These are phyloP conservation scores for Pharnaceum exiguum DNA, from an alignment of 148 eudicot genomes.

Conservation along the genomic window DNA sequence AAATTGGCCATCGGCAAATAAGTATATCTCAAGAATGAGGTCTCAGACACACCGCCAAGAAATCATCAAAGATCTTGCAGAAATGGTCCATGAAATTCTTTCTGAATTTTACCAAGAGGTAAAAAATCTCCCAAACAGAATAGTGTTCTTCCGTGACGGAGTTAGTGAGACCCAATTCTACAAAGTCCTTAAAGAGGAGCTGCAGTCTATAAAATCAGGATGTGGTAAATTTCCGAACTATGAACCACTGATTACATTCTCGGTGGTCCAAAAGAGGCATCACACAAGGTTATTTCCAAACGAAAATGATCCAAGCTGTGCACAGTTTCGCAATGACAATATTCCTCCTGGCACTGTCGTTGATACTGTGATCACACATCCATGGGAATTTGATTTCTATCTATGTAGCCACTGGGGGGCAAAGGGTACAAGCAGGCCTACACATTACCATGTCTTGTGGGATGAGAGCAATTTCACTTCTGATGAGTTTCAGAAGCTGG, in stretches of 20 bases:
- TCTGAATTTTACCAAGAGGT: constrained; percentile 53
- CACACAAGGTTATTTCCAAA: constrained; percentile 77
- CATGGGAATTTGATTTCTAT: constrained; percentile 79
- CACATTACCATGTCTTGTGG: constrained; percentile 84
- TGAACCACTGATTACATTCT: constrained; percentile 71
- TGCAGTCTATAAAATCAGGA: constrained; percentile 52
- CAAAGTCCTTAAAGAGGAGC: constrained; percentile 70
- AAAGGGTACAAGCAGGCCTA: constrained; percentile 86
- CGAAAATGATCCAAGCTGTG: constrained; percentile 34
- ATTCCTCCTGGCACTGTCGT: constrained; percentile 89
- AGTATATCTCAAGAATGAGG: constrained; percentile 79
- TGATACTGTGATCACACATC: constrained; percentile 80
- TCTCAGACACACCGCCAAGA: constrained; percentile 92
- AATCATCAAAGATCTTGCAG: constrained; percentile 74
- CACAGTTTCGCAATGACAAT: constrained; percentile 45
- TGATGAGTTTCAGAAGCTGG: constrained; percentile 81
- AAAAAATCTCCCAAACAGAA: constrained; percentile 52
- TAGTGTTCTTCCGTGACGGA: constrained; percentile 85
- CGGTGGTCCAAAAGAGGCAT: constrained; percentile 88
- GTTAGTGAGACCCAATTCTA: constrained; percentile 93
- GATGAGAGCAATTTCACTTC: constrained; percentile 81
- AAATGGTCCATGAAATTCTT: constrained; percentile 71
- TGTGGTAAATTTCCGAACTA: constrained; percentile 54
- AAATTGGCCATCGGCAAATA: constrained; percentile 90
- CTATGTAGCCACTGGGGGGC: constrained; percentile 91